Base-by-base conservation (phyloP, 305 asterid genomes). In the Coffea humblotiana region DNA sequence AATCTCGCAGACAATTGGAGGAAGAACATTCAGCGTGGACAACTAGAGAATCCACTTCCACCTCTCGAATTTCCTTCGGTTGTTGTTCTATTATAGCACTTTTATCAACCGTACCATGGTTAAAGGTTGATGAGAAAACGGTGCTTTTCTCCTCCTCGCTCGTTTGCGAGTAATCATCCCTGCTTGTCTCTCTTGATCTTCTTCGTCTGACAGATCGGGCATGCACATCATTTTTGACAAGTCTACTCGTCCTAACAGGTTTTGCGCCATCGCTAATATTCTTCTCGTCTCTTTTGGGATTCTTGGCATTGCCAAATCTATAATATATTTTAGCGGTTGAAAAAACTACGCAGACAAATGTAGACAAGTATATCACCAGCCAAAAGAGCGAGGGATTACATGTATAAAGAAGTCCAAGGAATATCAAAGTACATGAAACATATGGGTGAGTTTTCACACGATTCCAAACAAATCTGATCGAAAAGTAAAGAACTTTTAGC, bases 171-270 rank as follows among this genome's bases (percentile, higher is more conserved):
- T 72, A 75, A 77, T 80, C 83, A 29, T 85, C 89, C 16, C 35
- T 72, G 68, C 70, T 64, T 18, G 82, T 78, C 77, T 88, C 87
- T 80, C 78, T 82, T 1, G 97, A 86, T 49, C 85, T 73, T 82
- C 99, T 88, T 60, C 86, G 87, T 58, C 97, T 89, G 58, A 91
- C 97, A 0, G 97, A 92, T 72, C 86, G 91, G 72, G 93, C 97
- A 19, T 91, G 93, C 5, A 73, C 76, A 19, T 81, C 83, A 51
- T 80, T 77, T 23, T 69, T 60, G 27, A 70, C 77, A 9, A 66
- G 64, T 54, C 6, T 78, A 63, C 64, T 69, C 65, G 81, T 80
- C 23, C 68, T 68, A 13, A 54, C 2, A 9, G 72, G 15, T 61
- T 56, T 84, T 56, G 65, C 67, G 32, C 32, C 32, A 37, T 77